These are phyloP conservation scores for Pharnaceum exiguum DNA, from an alignment of 148 eudicot species.

Conservation along the genomic window DNA sequence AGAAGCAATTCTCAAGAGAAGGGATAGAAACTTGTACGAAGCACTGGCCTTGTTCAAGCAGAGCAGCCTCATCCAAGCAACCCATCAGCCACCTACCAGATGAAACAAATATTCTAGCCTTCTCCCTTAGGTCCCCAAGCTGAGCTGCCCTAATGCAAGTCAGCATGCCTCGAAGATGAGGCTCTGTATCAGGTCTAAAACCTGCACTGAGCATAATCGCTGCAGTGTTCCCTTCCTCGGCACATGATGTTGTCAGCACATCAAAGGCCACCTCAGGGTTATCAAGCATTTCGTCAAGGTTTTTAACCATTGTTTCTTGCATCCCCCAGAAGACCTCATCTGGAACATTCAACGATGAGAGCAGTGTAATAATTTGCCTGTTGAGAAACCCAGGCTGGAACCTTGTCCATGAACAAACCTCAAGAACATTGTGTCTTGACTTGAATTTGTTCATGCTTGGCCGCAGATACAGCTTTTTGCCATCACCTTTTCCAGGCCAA, in stretches of 20 bases:
- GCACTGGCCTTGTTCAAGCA: constrained; percentile 82
- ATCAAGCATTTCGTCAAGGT: constrained; percentile 51
- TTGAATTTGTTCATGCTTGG: constrained; percentile 79
- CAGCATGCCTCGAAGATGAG: constrained; percentile 80
- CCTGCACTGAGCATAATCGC: constrained; percentile 91
- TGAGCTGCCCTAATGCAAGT: constrained; percentile 75
- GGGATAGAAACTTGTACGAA: constrained; percentile 74
- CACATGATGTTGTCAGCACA: constrained; percentile 67
- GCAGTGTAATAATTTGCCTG: constrained; percentile 72
- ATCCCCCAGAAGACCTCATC: constrained; percentile 70
- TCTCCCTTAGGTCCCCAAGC: constrained; percentile 67
- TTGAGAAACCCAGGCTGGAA: constrained; percentile 86
- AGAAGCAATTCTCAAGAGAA: constrained; percentile 62
- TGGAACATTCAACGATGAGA: constrained; percentile 57
- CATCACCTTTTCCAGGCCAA: constrained; percentile 55
- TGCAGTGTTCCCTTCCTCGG: constrained; percentile 74
- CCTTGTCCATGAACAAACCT: constrained; percentile 89
- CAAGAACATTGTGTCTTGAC: constrained; percentile 57
- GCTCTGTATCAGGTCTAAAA: constrained; percentile 71
- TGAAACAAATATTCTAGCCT: constrained; percentile 74
- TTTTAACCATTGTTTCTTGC: constrained; percentile 68
- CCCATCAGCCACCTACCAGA: constrained; percentile 90
- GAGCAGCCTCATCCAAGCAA: constrained; percentile 72
- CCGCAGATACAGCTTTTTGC: constrained; percentile 47
- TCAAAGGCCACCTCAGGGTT: constrained; percentile 66